Base-by-base conservation (phyloP, 495 filamentous ascomycete genomes). In the Pyrenula massariospora region DNA sequence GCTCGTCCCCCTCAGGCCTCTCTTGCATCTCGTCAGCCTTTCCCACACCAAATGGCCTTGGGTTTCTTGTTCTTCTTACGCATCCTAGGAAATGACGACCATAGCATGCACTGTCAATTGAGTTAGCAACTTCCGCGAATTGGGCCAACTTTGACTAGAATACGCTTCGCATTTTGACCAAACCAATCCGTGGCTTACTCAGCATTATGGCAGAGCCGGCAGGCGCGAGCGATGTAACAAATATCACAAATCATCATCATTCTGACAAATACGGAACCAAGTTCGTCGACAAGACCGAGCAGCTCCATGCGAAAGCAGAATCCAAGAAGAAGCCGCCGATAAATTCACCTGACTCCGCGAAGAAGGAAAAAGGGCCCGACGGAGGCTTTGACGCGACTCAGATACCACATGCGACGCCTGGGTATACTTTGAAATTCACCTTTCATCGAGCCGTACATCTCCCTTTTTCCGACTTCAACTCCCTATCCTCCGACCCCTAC, bases 401-500 rank as follows among this genome's bases (percentile, higher is more conserved):
- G 2, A 73, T 95, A 11, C 88, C 91, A 1, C 67, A 75, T 56
- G 83, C 82, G 1, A 82, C 83, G 19, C 80, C 80, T 15, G 90
- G 90, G 12, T 95, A 88, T 68, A 94, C 88, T 1, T 64, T 97
- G 59, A 86, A 85, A 61, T 83, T 97, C 65, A 91, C 83, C 52
- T 90, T 97, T 66, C 86, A 91, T 66, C 79, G 82, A 22, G 91
- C 89, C 1, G 75, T 72, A 50, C 85, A 92, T 61, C 79, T 97
- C 12, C 91, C 92, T 12, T 76, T 88, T 57, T 88, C 84, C 48
- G 92, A 97, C 68, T 73, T 94, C 53, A 77, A 80, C 61, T 75
- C 83, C 15, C 74, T 86, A 59, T 85, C 90, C 12, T 89, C 89
- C 2, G 92, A 97, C 68, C 92, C 92, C 2, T 97, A 85, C 66